Conservation (phyloP, 2,329 filamentous ascomycete genomes). For the Xylaria sp. region DNA sequence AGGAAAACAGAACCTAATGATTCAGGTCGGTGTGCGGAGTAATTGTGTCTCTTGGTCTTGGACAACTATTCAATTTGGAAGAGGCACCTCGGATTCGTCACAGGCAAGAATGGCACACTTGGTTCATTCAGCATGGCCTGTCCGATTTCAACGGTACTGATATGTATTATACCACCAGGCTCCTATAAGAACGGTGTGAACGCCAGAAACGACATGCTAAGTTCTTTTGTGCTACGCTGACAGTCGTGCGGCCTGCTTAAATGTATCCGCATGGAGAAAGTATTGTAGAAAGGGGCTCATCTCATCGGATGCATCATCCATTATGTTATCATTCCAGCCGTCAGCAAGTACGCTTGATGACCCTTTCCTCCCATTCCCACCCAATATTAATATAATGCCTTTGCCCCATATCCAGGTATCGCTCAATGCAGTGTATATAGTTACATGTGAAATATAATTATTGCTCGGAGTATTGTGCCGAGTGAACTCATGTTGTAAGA, state of each 20-base stretch:
- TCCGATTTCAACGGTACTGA: not conserved
- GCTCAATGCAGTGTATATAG: constrained; percentile 19
- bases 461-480: constrained; percentile 9
- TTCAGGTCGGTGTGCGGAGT: not conserved
- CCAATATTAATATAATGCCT: constrained; percentile 21
- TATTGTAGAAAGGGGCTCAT: not conserved
- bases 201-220: not conserved
- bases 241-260: not conserved
- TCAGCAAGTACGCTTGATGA: constrained; percentile 7
- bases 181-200: not conserved
- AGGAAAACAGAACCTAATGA: not conserved
- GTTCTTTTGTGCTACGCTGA: not conserved
- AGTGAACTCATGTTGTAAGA: not conserved
- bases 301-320: constrained; percentile 27
- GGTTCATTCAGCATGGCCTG: not conserved
- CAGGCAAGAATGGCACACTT: not conserved
- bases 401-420: constrained; percentile 12
- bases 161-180: not conserved
- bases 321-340: constrained; percentile 22
- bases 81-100: not conserved
- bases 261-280: not conserved
- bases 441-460: constrained; percentile 9
- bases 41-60: not conserved
- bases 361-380: constrained; percentile 16
- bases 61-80: not conserved